Conservation (phyloP, 257 asterid genomes). For the Avicennia marina region DNA sequence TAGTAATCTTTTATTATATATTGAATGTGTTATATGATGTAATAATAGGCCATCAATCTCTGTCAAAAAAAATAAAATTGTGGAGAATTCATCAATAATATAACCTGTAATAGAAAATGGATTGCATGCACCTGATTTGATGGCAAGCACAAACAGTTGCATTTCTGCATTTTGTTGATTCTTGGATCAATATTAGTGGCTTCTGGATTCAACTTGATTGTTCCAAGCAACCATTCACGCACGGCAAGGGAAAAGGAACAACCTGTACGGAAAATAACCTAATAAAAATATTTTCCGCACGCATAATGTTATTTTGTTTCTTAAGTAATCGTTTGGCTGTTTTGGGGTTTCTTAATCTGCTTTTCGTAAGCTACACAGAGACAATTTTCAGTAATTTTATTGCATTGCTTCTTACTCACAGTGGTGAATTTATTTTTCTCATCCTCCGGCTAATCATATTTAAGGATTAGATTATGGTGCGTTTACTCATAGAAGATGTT, state of each 20-base stretch:
- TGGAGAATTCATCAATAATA: no score
- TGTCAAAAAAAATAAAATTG: no score
- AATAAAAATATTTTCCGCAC: neutral
- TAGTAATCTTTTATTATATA: no score
- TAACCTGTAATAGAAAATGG: no score
- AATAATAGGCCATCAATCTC: no score
- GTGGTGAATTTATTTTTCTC: neutral
- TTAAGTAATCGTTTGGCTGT: neutral
- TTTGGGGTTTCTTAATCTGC: neutral
- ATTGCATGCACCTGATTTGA: no score
- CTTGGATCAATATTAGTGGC: slow-evolving; percentile 49
- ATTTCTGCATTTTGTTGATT: slow-evolving; percentile 11
- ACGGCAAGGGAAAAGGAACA: slow-evolving; percentile 4
- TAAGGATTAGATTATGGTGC: neutral
- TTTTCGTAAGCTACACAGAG: neutral
- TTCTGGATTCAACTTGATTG: slow-evolving; percentile 33
- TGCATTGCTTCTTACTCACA: neutral
- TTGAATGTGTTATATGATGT: no score
- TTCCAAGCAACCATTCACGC: slow-evolving; percentile 27
- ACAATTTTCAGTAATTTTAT: neutral
- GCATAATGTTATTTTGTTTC: neutral
- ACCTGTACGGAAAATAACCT: slow-evolving; percentile 7
- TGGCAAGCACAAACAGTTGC: no score
- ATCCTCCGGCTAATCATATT: neutral
- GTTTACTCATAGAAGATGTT: neutral